Percentiles rank a stretch among this genome's conserved stretches.
phyloP scores from a whole-genome alignment of 345 rosid genomes.

The Citrus inodora region DNA sequence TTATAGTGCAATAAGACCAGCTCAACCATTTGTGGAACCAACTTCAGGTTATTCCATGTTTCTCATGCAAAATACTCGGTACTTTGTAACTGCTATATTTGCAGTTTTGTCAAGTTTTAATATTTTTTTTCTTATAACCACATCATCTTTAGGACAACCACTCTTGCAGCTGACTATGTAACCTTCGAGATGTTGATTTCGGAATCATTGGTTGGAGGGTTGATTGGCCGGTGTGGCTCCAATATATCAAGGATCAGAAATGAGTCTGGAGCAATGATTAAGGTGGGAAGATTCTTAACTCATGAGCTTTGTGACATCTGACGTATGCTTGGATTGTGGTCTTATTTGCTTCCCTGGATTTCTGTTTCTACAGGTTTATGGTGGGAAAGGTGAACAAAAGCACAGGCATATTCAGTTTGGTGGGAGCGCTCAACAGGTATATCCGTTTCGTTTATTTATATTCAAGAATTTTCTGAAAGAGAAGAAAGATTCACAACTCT shows the following conservation, averaged over 20 bases:
- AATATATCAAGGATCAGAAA: slow-evolving; percentile 67
- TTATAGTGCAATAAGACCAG: slow-evolving; percentile 31
- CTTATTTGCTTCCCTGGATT: not conserved
- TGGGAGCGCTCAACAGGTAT: slow-evolving; percentile 63
- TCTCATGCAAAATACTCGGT: not conserved
- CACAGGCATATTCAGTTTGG: slow-evolving; percentile 61
- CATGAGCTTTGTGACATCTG: not conserved
- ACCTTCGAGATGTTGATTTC: slow-evolving; percentile 63
- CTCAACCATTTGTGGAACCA: slow-evolving; percentile 42
- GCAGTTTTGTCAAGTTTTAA: slow-evolving; percentile 39
- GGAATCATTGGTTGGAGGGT: slow-evolving; percentile 57
- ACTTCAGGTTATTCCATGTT: slow-evolving; percentile 49
- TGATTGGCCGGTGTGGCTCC: slow-evolving; percentile 61
- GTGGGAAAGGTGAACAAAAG: slow-evolving; percentile 60
- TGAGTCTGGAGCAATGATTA: slow-evolving; percentile 62
- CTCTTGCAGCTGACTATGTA: slow-evolving; percentile 71
- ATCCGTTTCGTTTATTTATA: not conserved
- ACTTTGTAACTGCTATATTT: slow-evolving; percentile 21
- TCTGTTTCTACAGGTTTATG: slow-evolving; percentile 41
- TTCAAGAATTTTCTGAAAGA: not conserved
- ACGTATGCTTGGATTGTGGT: not conserved
- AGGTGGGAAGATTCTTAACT: slow-evolving; percentile 27
- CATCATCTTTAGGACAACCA: slow-evolving; percentile 64
- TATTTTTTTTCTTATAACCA: slow-evolving; percentile 42
- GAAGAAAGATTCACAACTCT: not conserved